These are phyloP conservation scores for Wickerhamomyces ciferrii DNA, from an alignment of 805 yeast species.

Conservation along the genomic window DNA sequence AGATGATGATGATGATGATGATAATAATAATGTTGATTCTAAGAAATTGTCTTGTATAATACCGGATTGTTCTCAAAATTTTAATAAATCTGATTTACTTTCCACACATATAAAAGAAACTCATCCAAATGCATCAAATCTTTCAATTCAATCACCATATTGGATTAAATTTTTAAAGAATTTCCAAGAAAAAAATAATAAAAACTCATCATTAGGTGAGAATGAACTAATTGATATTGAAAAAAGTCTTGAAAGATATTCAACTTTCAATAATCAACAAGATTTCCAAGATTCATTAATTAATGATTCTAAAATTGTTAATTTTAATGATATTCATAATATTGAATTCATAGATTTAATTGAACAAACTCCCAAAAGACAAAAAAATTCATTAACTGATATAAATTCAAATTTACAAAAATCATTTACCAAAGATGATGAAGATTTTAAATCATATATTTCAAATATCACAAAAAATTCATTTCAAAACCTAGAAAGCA, in stretches of 20 bases:
- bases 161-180: not conserved
- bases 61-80: slow-evolving; percentile 60
- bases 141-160: not conserved
- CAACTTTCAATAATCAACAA: slow-evolving; percentile 6
- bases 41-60: slow-evolving; percentile 55
- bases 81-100: slow-evolving; percentile 56
- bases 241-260: slow-evolving; percentile 9
- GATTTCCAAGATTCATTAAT: slow-evolving; percentile 21
- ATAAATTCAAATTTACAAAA: slow-evolving; percentile 18
- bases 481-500: slow-evolving; percentile 9
- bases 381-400: slow-evolving; percentile 20
- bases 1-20: slow-evolving; percentile 28
- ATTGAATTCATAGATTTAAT: slow-evolving; percentile 16
- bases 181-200: slow-evolving; percentile 8
- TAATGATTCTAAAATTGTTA: not conserved
- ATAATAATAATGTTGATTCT: too few relatives aligned
- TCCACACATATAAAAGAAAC: slow-evolving; percentile 58
- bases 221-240: slow-evolving; percentile 2
- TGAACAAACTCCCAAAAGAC: slow-evolving; percentile 21
- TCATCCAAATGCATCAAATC: slow-evolving; percentile 28
- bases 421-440: slow-evolving; percentile 11
- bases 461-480: slow-evolving; percentile 2
- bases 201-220: too few relatives aligned
- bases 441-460: slow-evolving; percentile 2
- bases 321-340: slow-evolving; percentile 19